These are phyloP conservation scores for Schwanniomyces etchellsii DNA, from an alignment of 1,139 yeast species.

Conservation along the genomic window DNA sequence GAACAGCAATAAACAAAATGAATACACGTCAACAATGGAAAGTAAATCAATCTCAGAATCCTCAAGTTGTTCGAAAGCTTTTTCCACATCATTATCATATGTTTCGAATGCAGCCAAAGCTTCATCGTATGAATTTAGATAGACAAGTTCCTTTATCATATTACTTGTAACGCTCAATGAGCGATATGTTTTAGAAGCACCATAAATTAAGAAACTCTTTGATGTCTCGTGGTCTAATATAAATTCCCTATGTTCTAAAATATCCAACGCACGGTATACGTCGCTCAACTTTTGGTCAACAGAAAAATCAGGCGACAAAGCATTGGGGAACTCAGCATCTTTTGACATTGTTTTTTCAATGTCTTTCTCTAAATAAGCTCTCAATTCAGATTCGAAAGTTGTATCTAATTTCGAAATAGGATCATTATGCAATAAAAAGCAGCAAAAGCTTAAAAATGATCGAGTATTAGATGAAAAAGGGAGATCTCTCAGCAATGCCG, in stretches of 20 bases:
- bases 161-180: slow-evolving; percentile 29
- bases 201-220: slow-evolving; percentile 27
- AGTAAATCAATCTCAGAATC: slow-evolving; percentile 31
- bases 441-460: slow-evolving; percentile 26
- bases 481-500: slow-evolving; percentile 4
- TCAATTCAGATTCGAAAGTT: slow-evolving; percentile 27
- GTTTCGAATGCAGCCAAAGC: slow-evolving; percentile 41
- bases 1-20: slow-evolving; percentile 29
- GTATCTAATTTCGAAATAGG: slow-evolving; percentile 10
- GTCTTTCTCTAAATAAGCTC: slow-evolving; percentile 19
- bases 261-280: slow-evolving; percentile 26
- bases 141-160: slow-evolving; percentile 30
- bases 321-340: slow-evolving; percentile 28
- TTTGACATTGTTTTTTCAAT: slow-evolving; percentile 16
- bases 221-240: slow-evolving; percentile 23
- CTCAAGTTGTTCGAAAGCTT: slow-evolving; percentile 27
- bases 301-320: slow-evolving; percentile 15
- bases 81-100: slow-evolving; percentile 27
- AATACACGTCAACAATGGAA: slow-evolving; percentile 30
- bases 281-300: slow-evolving; percentile 28
- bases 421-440: not conserved
- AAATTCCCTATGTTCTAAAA: slow-evolving; percentile 15
- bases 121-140: slow-evolving; percentile 36
- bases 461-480: no score
- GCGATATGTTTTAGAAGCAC: slow-evolving; percentile 33